Conservation (phyloP, 2,329 filamentous ascomycete genomes). For the Nakataea oryzae region DNA sequence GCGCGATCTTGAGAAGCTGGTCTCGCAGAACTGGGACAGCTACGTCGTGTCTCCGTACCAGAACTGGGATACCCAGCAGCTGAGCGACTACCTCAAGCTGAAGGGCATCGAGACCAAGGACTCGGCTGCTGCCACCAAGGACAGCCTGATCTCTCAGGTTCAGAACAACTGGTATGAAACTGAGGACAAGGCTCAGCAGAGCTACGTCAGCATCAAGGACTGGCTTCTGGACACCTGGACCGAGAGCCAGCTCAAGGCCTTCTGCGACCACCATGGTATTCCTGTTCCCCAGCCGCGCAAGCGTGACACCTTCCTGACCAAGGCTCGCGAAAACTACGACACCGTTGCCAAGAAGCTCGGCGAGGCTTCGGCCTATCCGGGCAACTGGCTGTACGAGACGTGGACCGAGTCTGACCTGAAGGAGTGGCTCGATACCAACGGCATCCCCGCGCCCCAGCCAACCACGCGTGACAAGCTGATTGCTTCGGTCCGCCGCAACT, state of each 20-base stretch:
- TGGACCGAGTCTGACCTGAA: slow-evolving; percentile 95
- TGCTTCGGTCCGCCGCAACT: slow-evolving; percentile 82
- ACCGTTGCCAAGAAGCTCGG: slow-evolving; percentile 60
- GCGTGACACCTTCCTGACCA: slow-evolving; percentile 70
- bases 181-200: slow-evolving; percentile 63
- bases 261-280: slow-evolving; percentile 80
- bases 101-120: slow-evolving; percentile 64
- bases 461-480: slow-evolving; percentile 78
- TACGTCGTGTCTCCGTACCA: slow-evolving; percentile 67
- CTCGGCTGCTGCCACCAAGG: slow-evolving; percentile 55
- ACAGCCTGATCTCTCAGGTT: slow-evolving; percentile 58
- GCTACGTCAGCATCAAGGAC: slow-evolving; percentile 64
- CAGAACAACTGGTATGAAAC: slow-evolving; percentile 69
- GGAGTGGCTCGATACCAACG: slow-evolving; percentile 82
- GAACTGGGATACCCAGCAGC: slow-evolving; percentile 61
- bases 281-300: slow-evolving; percentile 80
- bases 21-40: slow-evolving; percentile 80
- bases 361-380: slow-evolving; percentile 77
- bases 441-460: slow-evolving; percentile 77
- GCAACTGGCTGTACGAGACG: slow-evolving; percentile 83
- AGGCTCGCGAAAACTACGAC: slow-evolving; percentile 75
- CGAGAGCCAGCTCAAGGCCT: slow-evolving; percentile 86
- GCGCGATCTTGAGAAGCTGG: slow-evolving; percentile 86
- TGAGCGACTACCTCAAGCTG: slow-evolving; percentile 55
- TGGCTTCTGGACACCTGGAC: slow-evolving; percentile 97